Conservation (phyloP, 2,329 filamentous ascomycete genomes). For the Ophiocordyceps robertsii region DNA sequence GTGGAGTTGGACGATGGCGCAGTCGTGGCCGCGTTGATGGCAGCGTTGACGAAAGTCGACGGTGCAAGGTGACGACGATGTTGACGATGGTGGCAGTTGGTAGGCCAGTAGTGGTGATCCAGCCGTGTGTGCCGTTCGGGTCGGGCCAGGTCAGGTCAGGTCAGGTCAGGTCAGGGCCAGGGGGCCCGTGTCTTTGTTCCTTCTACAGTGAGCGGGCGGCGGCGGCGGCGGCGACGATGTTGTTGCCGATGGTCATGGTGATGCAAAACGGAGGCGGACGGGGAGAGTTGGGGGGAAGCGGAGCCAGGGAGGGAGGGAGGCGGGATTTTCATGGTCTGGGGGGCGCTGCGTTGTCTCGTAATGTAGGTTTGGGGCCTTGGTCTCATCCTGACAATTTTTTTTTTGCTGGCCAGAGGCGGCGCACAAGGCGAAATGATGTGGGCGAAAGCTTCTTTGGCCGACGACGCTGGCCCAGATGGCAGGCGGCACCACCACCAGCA, state of each 20-base stretch:
- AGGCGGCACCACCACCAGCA: constrained; percentile 3
- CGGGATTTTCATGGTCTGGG: constrained; percentile 17
- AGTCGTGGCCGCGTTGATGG: not conserved
- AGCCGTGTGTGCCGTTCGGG: not conserved
- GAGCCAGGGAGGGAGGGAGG: constrained; percentile 11
- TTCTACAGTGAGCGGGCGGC: not conserved
- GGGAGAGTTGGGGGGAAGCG: constrained; percentile 10
- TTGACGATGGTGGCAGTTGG: constrained; percentile 4
- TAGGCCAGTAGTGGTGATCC: not conserved
- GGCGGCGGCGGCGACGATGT: constrained; percentile 1
- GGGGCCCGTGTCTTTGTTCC: not conserved
- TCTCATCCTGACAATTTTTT: constrained; percentile 25
- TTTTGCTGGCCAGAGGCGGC: constrained; percentile 25
- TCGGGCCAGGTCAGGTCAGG: constrained; percentile 4
- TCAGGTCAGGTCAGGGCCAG: constrained; percentile 5
- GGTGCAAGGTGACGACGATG: not conserved
- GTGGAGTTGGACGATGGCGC: too few species aligned
- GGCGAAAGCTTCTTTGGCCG: constrained; percentile 16
- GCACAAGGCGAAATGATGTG: constrained; percentile 19
- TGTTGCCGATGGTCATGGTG: constrained; percentile 5
- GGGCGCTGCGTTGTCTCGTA: constrained; percentile 20
- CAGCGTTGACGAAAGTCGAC: not conserved
- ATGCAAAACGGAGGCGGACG: constrained; percentile 9
- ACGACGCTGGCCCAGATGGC: constrained; percentile 8
- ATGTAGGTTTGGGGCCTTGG: constrained; percentile 19